Conservation (phyloP, 2,329 filamentous ascomycete species). For the Thyridium curvatum region DNA sequence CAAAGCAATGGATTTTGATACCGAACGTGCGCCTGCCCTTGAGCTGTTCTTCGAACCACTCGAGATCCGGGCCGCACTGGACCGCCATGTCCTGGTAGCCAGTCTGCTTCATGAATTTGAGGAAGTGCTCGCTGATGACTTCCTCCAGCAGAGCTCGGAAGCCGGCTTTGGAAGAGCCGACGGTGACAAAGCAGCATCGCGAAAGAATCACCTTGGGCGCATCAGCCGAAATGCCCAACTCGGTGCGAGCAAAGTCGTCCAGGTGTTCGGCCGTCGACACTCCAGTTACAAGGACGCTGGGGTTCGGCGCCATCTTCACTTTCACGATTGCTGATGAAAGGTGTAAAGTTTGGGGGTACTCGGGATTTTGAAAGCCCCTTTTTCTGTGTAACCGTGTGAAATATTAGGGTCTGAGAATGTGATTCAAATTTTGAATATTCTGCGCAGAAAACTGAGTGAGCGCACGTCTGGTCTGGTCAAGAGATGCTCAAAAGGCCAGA, state of each 20-base stretch:
- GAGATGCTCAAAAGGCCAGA: no score
- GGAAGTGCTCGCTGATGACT: constrained; percentile 55
- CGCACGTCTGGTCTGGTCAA: no score
- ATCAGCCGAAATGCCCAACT: no score
- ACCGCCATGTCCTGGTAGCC: constrained; percentile 68
- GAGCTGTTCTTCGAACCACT: constrained; percentile 37
- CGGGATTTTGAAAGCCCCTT: no score
- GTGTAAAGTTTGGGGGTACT: no score
- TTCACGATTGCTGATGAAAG: no score
- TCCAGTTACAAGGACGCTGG: no score
- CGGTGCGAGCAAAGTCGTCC: neutral
- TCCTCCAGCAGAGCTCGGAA: constrained; percentile 68
- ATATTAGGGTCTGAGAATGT: no score
- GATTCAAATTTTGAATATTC: no score
- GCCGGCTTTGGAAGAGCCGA: constrained; percentile 76
- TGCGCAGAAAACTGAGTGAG: no score
- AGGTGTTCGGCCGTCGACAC: neutral
- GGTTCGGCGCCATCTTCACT: no score
- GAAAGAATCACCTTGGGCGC: neutral
- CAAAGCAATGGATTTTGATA: constrained; percentile 40
- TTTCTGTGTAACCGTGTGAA: no score
- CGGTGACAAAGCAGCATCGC: constrained; percentile 70
- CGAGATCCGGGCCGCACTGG: constrained; percentile 71
- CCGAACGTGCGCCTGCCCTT: constrained; percentile 20
- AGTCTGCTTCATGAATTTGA: constrained; percentile 49